phyloP scores from a whole-genome alignment of 805 yeast genomes.

The Saccharomycopsis oosterbeekiorum region DNA sequence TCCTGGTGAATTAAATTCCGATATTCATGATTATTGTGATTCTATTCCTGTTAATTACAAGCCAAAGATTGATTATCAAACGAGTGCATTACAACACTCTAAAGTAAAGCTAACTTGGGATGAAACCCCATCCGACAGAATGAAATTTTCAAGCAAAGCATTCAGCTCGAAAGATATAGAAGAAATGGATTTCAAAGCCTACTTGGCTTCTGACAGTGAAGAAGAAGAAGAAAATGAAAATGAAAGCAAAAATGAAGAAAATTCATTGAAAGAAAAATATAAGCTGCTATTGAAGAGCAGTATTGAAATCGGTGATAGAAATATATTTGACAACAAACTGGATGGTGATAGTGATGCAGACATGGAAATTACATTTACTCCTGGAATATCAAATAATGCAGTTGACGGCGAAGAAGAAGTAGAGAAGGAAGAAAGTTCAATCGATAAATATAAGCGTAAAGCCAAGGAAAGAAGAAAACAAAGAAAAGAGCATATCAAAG shows the following conservation, averaged over 20 bases:
- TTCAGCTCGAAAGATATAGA: constrained; percentile 83
- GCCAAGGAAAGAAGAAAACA: constrained; percentile 87
- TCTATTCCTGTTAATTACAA: constrained; percentile 68
- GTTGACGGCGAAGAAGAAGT: constrained; percentile 26
- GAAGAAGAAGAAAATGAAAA: constrained; percentile 37
- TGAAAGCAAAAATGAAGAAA: constrained; percentile 45
- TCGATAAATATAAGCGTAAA: constrained; percentile 72
- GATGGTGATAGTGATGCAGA: constrained; percentile 58
- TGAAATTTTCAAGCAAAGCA: constrained; percentile 63
- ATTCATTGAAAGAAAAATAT: constrained; percentile 43
- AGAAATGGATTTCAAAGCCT: constrained; percentile 87
- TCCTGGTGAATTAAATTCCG: constrained; percentile 27
- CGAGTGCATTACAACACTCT: constrained; percentile 94
- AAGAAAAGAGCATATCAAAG: constrained; percentile 70
- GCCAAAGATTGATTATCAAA: constrained; percentile 67
- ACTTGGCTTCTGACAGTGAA: constrained; percentile 71
- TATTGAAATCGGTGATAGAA: constrained; percentile 27
- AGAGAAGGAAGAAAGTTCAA: constrained; percentile 57
- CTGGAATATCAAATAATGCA: constrained; percentile 52
- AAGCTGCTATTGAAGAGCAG: constrained; percentile 43
- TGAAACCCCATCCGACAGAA: constrained; percentile 89
- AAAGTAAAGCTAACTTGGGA: constrained; percentile 97
- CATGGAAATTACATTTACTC: constrained; percentile 93
- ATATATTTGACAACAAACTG: constrained; percentile 28
- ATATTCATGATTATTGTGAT: constrained; percentile 63